These are phyloP conservation scores for Fusarium sp. DNA, from an alignment of 2,329 filamentous ascomycete species.

Conservation along the genomic window DNA sequence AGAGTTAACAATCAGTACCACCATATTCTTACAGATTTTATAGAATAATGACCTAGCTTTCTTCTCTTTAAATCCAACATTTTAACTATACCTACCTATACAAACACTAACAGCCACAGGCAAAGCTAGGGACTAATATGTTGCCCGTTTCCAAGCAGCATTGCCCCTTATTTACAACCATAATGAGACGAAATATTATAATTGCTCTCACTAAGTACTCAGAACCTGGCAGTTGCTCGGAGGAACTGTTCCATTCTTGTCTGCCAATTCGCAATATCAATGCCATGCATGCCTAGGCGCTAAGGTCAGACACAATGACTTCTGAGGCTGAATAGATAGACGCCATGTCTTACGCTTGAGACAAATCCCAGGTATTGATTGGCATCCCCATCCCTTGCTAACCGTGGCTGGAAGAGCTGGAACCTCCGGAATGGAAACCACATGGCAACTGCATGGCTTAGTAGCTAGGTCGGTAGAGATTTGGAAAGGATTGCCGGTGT, in stretches of 20 bases:
- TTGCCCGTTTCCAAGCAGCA: not conserved
- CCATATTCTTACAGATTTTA: not conserved
- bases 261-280: not conserved
- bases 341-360: not conserved
- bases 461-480: not conserved
- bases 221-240: not conserved
- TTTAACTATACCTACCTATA: not conserved
- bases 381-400: not conserved
- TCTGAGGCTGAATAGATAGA: not conserved
- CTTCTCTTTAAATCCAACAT: too few species aligned
- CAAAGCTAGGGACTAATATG: not conserved
- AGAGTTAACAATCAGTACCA: not conserved
- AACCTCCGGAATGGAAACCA: not conserved
- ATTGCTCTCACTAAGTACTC: not conserved
- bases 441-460: slow-evolving; percentile 11
- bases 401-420: not conserved
- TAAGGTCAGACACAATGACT: slow-evolving; percentile 8
- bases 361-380: slow-evolving; percentile 1
- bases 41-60: not conserved
- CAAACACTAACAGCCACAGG: not conserved
- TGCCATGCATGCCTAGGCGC: not conserved
- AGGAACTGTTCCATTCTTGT: slow-evolving; percentile 1
- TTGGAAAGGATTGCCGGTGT: not conserved
- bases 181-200: not conserved
- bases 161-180: not conserved